Conservation (phyloP, 305 asterid species). For the Solanum aculeatissimum region DNA sequence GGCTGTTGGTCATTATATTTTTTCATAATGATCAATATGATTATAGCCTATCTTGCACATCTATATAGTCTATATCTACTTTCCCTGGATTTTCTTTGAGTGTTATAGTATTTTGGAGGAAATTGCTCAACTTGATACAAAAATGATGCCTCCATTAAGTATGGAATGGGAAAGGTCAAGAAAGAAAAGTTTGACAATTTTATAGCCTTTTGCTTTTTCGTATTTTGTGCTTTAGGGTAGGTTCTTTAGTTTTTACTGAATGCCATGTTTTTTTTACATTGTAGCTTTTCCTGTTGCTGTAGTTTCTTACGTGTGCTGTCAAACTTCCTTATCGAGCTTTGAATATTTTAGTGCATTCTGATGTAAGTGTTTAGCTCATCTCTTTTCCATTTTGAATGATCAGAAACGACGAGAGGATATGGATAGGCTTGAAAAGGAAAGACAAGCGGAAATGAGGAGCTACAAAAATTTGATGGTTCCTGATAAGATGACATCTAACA, state of each 20-base stretch:
- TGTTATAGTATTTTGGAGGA: background rate
- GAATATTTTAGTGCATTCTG: background rate
- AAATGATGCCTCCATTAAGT: background rate
- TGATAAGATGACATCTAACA: slow-evolving; percentile 95
- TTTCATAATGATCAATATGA: background rate
- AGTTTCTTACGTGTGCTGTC: background rate
- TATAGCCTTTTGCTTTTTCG: background rate
- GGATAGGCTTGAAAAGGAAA: slow-evolving; percentile 80
- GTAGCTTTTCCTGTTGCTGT: background rate
- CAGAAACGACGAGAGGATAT: slow-evolving; percentile 86
- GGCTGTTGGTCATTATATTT: background rate
- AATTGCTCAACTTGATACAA: background rate
- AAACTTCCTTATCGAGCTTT: background rate
- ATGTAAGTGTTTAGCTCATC: background rate
- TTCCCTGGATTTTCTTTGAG: background rate
- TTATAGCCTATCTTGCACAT: background rate
- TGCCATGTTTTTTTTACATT: background rate
- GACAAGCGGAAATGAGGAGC: slow-evolving; percentile 79
- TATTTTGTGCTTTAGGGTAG: background rate
- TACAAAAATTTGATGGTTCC: slow-evolving; percentile 95
- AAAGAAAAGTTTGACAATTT: background rate
- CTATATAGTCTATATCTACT: background rate
- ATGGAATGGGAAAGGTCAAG: background rate
- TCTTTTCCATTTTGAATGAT: background rate
- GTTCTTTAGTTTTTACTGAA: background rate